phyloP scores from a whole-genome alignment of 768 basidiomycete species.

The Podaxis rugospora region DNA sequence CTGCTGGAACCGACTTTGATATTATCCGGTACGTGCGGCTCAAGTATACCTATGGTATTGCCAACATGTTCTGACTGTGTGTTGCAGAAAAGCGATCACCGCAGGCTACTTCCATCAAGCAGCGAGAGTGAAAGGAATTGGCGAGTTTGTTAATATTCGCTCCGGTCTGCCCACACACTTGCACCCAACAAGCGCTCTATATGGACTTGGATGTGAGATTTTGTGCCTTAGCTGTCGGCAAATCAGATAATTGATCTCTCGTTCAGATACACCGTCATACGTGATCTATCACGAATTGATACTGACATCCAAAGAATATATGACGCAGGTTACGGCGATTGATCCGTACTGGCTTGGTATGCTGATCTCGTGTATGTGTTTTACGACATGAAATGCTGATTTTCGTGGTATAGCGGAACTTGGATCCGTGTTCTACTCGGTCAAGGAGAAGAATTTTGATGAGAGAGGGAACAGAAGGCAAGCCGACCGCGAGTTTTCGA shows the following conservation, averaged over 20 bases:
- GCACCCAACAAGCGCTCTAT: constrained; percentile 95
- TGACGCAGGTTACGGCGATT: constrained; percentile 98
- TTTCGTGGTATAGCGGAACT: constrained; percentile 63
- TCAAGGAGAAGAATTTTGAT: constrained; percentile 97
- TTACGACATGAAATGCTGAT: background rate
- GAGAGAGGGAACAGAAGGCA: constrained; percentile 73
- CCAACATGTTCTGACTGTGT: background rate
- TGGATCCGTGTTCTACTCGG: constrained; percentile 95
- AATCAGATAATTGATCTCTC: constrained; percentile 7
- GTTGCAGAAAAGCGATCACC: constrained; percentile 85
- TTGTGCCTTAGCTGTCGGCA: background rate
- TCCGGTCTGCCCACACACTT: constrained; percentile 93
- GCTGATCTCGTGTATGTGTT: constrained; percentile 14
- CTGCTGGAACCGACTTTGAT: constrained; percentile 94
- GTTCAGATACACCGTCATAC: constrained; percentile 87
- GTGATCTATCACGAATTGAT: constrained; percentile 97
- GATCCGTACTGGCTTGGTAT: constrained; percentile 96
- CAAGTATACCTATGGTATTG: background rate
- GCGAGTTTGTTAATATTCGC: constrained; percentile 96
- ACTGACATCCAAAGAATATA: constrained; percentile 93
- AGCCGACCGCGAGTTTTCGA: constrained; percentile 88
- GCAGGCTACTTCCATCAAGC: constrained; percentile 99
- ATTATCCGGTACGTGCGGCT: constrained; percentile 51
- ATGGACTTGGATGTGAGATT: constrained; percentile 87
- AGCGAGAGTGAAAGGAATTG: constrained; percentile 96